phyloP scores from a whole-genome alignment of 176 grass and related monocot genomes.

The Alloteropsis semialata region DNA sequence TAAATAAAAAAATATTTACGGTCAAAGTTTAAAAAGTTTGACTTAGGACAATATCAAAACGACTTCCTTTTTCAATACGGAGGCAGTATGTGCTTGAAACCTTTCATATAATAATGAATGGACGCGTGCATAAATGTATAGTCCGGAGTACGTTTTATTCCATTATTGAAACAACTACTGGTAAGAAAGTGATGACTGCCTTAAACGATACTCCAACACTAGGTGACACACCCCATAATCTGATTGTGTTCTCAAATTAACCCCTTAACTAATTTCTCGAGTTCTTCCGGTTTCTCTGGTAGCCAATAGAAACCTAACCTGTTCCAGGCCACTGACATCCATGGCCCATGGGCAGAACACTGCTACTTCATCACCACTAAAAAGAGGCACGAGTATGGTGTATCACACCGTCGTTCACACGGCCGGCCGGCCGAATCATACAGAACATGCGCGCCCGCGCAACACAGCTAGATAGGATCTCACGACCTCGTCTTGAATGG shows the following conservation, averaged over 20 bases:
- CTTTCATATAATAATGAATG: no score
- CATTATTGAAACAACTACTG: no score
- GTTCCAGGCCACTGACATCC: background rate
- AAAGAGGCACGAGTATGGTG: conserved; percentile 1
- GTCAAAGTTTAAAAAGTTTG: no score
- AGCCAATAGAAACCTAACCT: background rate
- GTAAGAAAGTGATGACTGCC: no score
- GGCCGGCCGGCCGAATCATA: background rate
- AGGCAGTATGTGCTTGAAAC: no score
- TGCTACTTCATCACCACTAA: background rate
- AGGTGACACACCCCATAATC: background rate
- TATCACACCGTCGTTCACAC: no score
- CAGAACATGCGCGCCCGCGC: background rate
- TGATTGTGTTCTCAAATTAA: background rate
- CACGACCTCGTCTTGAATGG: conserved; percentile 62
- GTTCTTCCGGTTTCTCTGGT: background rate
- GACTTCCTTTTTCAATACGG: no score
- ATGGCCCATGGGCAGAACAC: background rate
- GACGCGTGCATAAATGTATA: no score
- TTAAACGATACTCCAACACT: no score
- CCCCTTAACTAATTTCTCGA: background rate
- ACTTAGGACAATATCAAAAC: no score
- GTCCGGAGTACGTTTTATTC: no score
- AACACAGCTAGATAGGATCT: background rate
- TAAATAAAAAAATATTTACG: no score